phyloP scores from a whole-genome alignment of 805 yeast genomes.

The Candida takata region DNA sequence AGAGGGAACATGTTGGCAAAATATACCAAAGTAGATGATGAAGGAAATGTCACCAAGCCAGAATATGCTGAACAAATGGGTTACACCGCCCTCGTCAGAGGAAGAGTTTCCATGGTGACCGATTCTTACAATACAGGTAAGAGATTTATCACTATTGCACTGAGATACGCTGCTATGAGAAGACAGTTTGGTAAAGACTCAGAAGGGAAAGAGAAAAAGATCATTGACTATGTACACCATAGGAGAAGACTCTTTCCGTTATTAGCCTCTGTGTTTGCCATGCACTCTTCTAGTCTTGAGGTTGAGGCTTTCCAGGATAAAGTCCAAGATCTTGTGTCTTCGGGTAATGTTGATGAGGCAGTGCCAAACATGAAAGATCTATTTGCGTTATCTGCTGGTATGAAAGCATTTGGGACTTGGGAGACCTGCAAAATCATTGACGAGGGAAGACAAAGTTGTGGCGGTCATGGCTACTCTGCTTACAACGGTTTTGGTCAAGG shows the following conservation, averaged over 20 bases:
- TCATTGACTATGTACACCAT: slow-evolving; percentile 56
- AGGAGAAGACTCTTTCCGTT: slow-evolving; percentile 72
- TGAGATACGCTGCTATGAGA: slow-evolving; percentile 84
- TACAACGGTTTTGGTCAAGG: slow-evolving; percentile 86
- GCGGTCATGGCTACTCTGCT: slow-evolving; percentile 92
- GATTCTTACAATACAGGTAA: slow-evolving; percentile 80
- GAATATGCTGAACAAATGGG: slow-evolving; percentile 76
- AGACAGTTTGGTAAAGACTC: slow-evolving; percentile 59
- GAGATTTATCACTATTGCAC: slow-evolving; percentile 73
- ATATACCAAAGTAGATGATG: slow-evolving; percentile 60
- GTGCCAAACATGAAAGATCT: slow-evolving; percentile 64
- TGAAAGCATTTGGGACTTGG: slow-evolving; percentile 90
- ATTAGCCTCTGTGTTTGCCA: slow-evolving; percentile 70
- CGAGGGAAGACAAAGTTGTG: slow-evolving; percentile 82
- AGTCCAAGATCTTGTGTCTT: slow-evolving; percentile 25
- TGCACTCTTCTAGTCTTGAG: slow-evolving; percentile 49
- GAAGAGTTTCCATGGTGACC: slow-evolving; percentile 83
- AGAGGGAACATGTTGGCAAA: slow-evolving; percentile 64
- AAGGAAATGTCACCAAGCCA: slow-evolving; percentile 61
- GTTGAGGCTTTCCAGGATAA: slow-evolving; percentile 41
- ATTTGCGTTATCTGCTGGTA: slow-evolving; percentile 79
- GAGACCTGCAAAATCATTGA: slow-evolving; percentile 70
- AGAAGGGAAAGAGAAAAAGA: slow-evolving; percentile 33
- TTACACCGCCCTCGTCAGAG: slow-evolving; percentile 80
- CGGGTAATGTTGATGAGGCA: slow-evolving; percentile 38